Conservation (phyloP, 2,329 filamentous ascomycete species). For the Nigrospora oryzae region DNA sequence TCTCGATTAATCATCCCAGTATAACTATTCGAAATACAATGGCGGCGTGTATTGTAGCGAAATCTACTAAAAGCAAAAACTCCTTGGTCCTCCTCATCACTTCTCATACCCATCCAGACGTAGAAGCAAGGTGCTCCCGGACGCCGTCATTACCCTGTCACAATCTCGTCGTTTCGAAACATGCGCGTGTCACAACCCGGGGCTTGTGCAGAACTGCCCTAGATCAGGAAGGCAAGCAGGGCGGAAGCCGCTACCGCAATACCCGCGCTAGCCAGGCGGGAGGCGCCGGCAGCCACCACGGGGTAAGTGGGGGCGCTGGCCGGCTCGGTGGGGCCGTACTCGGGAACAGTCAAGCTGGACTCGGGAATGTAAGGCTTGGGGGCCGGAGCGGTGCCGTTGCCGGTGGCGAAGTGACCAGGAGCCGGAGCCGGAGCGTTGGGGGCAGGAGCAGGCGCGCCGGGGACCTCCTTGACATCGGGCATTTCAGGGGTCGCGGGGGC, state of each 20-base stretch:
- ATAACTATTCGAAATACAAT: too few relatives aligned
- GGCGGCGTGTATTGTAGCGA: too few relatives aligned
- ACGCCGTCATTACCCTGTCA: too few relatives aligned
- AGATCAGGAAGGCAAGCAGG: constrained; percentile 1
- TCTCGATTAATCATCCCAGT: too few relatives aligned
- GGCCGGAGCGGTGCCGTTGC: neutral
- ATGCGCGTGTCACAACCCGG: too few relatives aligned
- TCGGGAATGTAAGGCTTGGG: neutral
- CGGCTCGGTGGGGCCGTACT: neutral
- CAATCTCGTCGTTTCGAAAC: too few relatives aligned
- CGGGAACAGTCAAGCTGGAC: neutral
- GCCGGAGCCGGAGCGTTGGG: neutral
- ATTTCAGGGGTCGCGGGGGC: neutral
- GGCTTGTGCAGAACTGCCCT: neutral
- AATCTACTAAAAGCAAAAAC: too few relatives aligned
- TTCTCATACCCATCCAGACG: too few relatives aligned
- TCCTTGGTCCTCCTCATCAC: too few relatives aligned
- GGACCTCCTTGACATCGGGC: neutral
- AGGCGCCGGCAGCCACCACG: constrained; percentile 1
- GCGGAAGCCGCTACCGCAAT: neutral
- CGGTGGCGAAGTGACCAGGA: neutral
- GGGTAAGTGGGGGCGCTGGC: neutral
- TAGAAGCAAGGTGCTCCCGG: too few relatives aligned
- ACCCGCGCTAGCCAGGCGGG: neutral
- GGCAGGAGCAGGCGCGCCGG: neutral